Evolutionary conservation across 129 eudicot genomes (phyloP), one percentile per base, ranked within the genome.

Genomic region (Erigeron canadensis): DNA sequence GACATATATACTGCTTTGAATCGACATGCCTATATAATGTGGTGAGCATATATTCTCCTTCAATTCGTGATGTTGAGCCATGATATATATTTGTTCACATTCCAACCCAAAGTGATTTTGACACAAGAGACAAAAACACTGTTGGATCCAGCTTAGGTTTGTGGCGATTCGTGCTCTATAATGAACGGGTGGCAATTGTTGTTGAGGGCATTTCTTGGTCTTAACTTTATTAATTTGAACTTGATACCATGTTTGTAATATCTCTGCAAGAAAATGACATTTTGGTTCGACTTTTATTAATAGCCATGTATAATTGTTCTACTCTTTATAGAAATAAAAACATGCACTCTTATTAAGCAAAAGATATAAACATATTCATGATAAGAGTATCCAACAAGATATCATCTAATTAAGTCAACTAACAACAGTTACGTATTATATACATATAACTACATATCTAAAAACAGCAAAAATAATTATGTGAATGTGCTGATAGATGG

Each of bases 111-210:
- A 60, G 8, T 17, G 18, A 72, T 48, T 42, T 46, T 40, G 59
- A 28, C 34, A 23, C 34, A 48, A 48, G 15, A 61, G 45, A 72
- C 57, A 28, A 50, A 46, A 42, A 23, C 44, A 47, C 45, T 72
- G 69, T 72, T 8, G 69, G 77, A 72, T 72, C 77, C 77, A 72
- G 60, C 69, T 60, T 0, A 72, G 56, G 34, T 34, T 60, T 60
- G 69, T 72, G 77, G 77, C 69, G 67, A 60, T 72, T 72, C 48
- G 69, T 46, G n/a, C 46, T 72, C 66, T 34, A 44, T 28, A 72
- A 44, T 72, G 69, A 72, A 42, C 17, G 76, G 67, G 45, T 48
- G 45, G 8, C 59, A 16, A 34, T 48, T 7, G 12, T 37, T 37
- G n/a, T 51, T n/a, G 16, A 51, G 46, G 45, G 40, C 38, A 40